A percentile compares a stretch with the other conserved stretches of the same genome.
Evolutionary conservation across 495 filamentous ascomycete species (phyloP).

Genomic region (Penicillium bovifimosum): DNA sequence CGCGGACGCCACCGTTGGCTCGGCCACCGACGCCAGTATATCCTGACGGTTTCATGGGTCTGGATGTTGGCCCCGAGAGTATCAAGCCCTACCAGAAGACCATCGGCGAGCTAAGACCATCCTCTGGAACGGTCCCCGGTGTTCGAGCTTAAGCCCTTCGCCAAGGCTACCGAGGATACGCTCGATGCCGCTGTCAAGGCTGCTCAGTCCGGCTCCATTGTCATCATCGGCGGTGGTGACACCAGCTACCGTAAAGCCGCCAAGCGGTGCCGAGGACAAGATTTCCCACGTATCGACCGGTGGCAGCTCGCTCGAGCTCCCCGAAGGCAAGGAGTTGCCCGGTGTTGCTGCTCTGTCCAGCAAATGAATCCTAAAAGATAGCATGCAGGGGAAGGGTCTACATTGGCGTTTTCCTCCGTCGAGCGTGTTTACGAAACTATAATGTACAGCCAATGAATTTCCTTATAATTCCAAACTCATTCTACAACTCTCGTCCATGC

Average conservation of each 20-base stretch:
- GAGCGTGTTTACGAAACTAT: slow-evolving; percentile 26
- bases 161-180: slow-evolving; percentile 81
- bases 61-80: slow-evolving; percentile 87
- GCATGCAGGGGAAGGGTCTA: neutral
- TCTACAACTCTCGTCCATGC: no score
- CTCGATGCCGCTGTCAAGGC: slow-evolving; percentile 81
- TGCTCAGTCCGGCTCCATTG: slow-evolving; percentile 74
- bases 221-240: slow-evolving; percentile 98
- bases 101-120: slow-evolving; percentile 90
- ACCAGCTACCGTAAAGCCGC: slow-evolving; percentile 97
- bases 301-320: slow-evolving; percentile 88
- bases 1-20: slow-evolving; percentile 72
- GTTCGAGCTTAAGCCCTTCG: slow-evolving; percentile 97
- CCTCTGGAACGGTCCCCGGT: slow-evolving; percentile 97
- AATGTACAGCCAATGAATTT: slow-evolving; percentile 26
- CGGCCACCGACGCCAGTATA: slow-evolving; percentile 86
- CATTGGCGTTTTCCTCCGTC: neutral
- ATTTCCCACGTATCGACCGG: slow-evolving; percentile 97
- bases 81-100: slow-evolving; percentile 77
- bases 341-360: slow-evolving; percentile 92
- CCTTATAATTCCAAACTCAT: slow-evolving; percentile 13
- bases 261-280: slow-evolving; percentile 89
- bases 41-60: slow-evolving; percentile 94
- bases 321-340: slow-evolving; percentile 96
- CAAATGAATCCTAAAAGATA: slow-evolving; percentile 51